phyloP scores from a whole-genome alignment of 768 basidiomycete species.

The Leccinellum albellum region DNA sequence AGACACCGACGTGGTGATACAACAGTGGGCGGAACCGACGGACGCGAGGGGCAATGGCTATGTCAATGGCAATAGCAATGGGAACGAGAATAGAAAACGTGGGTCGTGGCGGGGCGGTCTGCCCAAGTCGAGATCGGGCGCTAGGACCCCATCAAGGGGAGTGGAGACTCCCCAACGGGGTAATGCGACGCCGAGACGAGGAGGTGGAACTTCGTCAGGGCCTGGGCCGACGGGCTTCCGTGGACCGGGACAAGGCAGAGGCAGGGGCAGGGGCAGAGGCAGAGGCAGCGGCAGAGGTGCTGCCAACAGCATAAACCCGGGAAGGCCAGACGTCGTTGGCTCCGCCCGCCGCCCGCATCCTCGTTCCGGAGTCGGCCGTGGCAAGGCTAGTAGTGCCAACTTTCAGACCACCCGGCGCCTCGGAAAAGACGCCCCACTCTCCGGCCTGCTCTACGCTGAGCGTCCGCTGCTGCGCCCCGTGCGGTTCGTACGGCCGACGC shows the following conservation, averaged over 20 bases:
- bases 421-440: constrained; percentile 45
- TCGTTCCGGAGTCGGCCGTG: background rate
- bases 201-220: constrained; percentile 14
- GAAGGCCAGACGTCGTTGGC: background rate
- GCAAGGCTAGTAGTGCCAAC: background rate
- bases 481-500: constrained; percentile 59
- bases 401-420: background rate
- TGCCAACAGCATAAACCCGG: background rate
- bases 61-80: background rate
- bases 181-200: constrained; percentile 8
- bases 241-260: constrained; percentile 14
- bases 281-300: background rate
- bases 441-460: constrained; percentile 50
- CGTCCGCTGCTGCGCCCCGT: constrained; percentile 66
- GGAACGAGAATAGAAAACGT: constrained; percentile 1
- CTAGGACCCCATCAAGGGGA: constrained; percentile 16
- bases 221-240: constrained; percentile 23
- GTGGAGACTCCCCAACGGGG: constrained; percentile 11
- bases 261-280: background rate
- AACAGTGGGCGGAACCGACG: constrained; percentile 18
- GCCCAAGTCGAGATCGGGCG: constrained; percentile 9
- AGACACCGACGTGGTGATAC: constrained; percentile 25
- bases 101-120: constrained; percentile 5
- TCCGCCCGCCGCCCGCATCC: constrained; percentile 1
- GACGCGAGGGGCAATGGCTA: background rate